Conservation (phyloP, 805 yeast species). For the Candida hungchunana region DNA sequence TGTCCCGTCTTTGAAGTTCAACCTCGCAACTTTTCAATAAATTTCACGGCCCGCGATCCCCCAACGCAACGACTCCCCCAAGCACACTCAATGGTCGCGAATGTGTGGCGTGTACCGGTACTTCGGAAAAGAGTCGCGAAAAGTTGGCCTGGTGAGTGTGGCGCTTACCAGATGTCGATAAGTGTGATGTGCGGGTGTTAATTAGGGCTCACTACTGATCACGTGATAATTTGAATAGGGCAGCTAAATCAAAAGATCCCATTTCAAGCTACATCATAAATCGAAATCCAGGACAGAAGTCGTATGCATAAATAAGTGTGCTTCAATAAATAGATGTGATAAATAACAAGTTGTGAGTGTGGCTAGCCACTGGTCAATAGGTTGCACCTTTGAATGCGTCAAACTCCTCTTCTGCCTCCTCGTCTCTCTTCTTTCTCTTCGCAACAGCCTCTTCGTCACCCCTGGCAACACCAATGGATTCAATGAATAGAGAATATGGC, state of each 20-base stretch:
- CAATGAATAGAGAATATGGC: slow-evolving; percentile 64
- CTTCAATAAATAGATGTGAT: not conserved
- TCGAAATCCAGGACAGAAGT: not conserved
- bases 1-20: slow-evolving; percentile 1
- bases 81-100: not conserved
- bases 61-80: not conserved
- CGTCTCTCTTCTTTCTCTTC: slow-evolving; percentile 13
- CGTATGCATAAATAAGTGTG: not conserved
- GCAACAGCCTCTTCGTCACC: slow-evolving; percentile 34
- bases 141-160: not conserved
- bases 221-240: too few species aligned
- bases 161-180: slow-evolving; percentile 1
- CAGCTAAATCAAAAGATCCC: too few species aligned
- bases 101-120: slow-evolving; percentile 10
- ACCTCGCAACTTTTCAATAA: slow-evolving; percentile 13
- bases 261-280: not conserved
- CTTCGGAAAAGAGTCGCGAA: slow-evolving; percentile 1
- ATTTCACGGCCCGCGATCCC: slow-evolving; percentile 5
- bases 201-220: too few species aligned
- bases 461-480: slow-evolving; percentile 66
- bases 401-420: slow-evolving; percentile 9
- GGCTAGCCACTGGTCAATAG: not conserved
- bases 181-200: slow-evolving; percentile 2
- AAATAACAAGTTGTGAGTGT: too few species aligned
- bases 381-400: slow-evolving; percentile 13